Conservation (phyloP, 2,329 filamentous ascomycete genomes). For the Ceratocystis cubensis region DNA sequence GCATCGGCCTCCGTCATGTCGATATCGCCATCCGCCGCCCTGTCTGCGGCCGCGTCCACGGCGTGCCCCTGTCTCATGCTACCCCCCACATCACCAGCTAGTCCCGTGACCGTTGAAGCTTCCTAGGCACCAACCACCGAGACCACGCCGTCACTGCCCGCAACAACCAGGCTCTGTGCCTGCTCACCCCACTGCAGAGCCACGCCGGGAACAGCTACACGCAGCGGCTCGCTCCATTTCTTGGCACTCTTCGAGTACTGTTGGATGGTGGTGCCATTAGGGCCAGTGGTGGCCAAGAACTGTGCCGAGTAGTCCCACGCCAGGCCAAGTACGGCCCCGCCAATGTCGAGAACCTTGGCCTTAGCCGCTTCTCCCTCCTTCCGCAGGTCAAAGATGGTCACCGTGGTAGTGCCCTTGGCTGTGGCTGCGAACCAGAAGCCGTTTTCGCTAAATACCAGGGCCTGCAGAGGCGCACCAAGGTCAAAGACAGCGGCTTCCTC, state of each 20-base stretch:
- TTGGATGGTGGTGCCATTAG: slow-evolving; percentile 71
- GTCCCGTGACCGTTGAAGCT: not conserved
- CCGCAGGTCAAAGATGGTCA: slow-evolving; percentile 83
- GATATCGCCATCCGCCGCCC: not conserved
- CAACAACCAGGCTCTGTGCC: slow-evolving; percentile 60
- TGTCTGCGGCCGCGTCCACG: no score
- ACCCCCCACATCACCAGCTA: not conserved
- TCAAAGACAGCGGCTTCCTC: slow-evolving; percentile 63
- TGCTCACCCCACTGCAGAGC: slow-evolving; percentile 65
- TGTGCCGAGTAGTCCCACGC: slow-evolving; percentile 93
- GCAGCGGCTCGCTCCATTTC: slow-evolving; percentile 75
- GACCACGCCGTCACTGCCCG: slow-evolving; percentile 63
- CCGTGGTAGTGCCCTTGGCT: slow-evolving; percentile 60
- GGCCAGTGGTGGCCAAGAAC: slow-evolving; percentile 72
- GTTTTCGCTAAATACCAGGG: slow-evolving; percentile 84
- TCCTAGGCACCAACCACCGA: slow-evolving; percentile 47
- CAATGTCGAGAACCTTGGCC: slow-evolving; percentile 76
- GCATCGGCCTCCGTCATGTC: not conserved
- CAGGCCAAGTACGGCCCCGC: slow-evolving; percentile 61
- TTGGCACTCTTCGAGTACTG: slow-evolving; percentile 81
- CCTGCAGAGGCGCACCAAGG: slow-evolving; percentile 56
- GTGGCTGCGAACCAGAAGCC: slow-evolving; percentile 88
- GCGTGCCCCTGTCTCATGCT: not conserved
- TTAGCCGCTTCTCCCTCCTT: slow-evolving; percentile 74
- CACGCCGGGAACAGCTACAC: slow-evolving; percentile 59